A percentile compares a stretch with the other conserved stretches of the same genome.
Conservation (phyloP, 176 grass and related monocot species). For the Juncus effusus region DNA sequence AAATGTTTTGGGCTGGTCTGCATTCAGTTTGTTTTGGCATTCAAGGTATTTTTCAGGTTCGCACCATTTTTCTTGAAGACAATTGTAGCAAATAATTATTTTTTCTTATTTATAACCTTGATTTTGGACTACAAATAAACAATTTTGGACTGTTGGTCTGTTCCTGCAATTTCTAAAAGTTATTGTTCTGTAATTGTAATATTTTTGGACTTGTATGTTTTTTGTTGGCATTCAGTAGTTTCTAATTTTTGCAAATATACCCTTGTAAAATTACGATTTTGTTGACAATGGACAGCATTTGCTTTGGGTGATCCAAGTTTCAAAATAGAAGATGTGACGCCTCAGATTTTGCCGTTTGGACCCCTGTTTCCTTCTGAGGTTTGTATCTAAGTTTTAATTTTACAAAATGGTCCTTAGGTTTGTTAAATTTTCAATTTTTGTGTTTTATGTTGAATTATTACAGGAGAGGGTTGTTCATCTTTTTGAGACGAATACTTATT, state of each 20-base stretch:
- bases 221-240: too few species aligned
- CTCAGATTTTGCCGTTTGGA: conserved; percentile 60
- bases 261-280: neutral
- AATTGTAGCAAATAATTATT: neutral
- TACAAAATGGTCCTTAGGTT: neutral
- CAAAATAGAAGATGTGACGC: conserved; percentile 68
- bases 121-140: too few species aligned
- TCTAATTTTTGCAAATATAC: too few species aligned
- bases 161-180: too few species aligned
- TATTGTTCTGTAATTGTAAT: too few species aligned
- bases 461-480: conserved; percentile 73
- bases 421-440: too few species aligned
- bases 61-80: conserved; percentile 27
- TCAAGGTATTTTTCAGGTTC: conserved; percentile 93
- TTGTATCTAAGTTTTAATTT: conserved; percentile 1
- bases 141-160: neutral
- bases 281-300: conserved; percentile 38
- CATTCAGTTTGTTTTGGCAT: conserved; percentile 62
- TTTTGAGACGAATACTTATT: conserved; percentile 94
- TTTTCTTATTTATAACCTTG: neutral
- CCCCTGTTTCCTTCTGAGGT: conserved; percentile 83
- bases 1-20: conserved; percentile 54
- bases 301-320: conserved; percentile 65
- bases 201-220: too few species aligned
- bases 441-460: neutral